A percentile compares a stretch with the other conserved stretches of the same genome.
phyloP scores from a whole-genome alignment of 2,329 filamentous ascomycete genomes.

The Aspergillus phoenicis region DNA sequence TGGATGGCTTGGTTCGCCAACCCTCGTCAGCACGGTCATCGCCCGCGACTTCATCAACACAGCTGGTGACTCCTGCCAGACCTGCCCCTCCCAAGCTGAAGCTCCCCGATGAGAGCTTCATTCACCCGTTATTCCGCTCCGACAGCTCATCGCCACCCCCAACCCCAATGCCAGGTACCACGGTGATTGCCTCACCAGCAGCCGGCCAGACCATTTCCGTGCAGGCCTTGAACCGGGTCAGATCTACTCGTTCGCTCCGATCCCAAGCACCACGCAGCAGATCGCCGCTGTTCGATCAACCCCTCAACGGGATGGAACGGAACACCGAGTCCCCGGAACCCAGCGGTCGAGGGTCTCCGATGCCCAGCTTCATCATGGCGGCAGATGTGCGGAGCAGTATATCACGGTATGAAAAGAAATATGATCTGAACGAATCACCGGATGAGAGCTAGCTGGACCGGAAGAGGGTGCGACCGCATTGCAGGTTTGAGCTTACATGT shows the following conservation, averaged over 20 bases:
- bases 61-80: slow-evolving; percentile 19
- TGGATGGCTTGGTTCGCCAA: slow-evolving; percentile 29
- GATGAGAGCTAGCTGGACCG: slow-evolving; percentile 26
- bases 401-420: slow-evolving; percentile 28
- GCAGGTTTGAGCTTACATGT: slow-evolving; percentile 4
- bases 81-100: slow-evolving; percentile 23
- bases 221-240: slow-evolving; percentile 40
- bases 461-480: background rate
- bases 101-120: slow-evolving; percentile 51
- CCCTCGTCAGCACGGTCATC: slow-evolving; percentile 22
- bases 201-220: slow-evolving; percentile 55
- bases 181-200: slow-evolving; percentile 57
- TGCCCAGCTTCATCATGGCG: slow-evolving; percentile 23
- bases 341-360: slow-evolving; percentile 9
- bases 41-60: slow-evolving; percentile 24
- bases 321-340: slow-evolving; percentile 9
- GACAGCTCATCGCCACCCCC: slow-evolving; percentile 57
- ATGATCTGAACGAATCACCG: slow-evolving; percentile 34
- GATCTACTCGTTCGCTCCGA: slow-evolving; percentile 37
- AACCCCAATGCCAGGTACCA: slow-evolving; percentile 55
- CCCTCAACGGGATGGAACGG: slow-evolving; percentile 13
- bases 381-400: slow-evolving; percentile 27
- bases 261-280: slow-evolving; percentile 24
- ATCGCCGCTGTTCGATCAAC: slow-evolving; percentile 22
- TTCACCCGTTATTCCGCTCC: slow-evolving; percentile 61